Percentiles rank a stretch among this genome's conserved stretches.
These are phyloP conservation scores for Sugiyamaella paludigena DNA, from an alignment of 1,139 yeast species.

Conservation along the genomic window DNA sequence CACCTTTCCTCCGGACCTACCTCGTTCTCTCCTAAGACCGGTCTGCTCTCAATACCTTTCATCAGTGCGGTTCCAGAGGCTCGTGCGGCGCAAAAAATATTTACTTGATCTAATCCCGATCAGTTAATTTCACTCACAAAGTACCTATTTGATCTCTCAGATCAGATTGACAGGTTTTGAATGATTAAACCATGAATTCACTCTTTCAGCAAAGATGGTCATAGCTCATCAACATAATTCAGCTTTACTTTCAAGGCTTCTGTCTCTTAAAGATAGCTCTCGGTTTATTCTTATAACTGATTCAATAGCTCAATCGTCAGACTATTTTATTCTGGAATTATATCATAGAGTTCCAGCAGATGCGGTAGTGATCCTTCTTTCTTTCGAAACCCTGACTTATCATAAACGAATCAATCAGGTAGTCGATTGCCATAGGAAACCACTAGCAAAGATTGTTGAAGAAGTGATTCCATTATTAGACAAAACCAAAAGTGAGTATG, in stretches of 20 bases:
- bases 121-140: too few species aligned
- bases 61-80: too few species aligned
- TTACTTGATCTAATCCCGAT: too few species aligned
- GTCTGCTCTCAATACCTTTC: too few species aligned
- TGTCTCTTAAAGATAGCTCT: constrained; percentile 66
- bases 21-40: too few species aligned
- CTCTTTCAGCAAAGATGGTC: constrained; percentile 17
- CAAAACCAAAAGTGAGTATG: constrained; percentile 20
- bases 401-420: constrained; percentile 53
- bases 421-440: constrained; percentile 46
- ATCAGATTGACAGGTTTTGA: too few species aligned
- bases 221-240: constrained; percentile 33
- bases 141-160: too few species aligned
- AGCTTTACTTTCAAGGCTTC: constrained; percentile 46
- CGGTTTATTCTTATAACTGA: constrained; percentile 72
- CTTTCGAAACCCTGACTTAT: constrained; percentile 28
- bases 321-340: constrained; percentile 56
- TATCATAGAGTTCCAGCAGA: constrained; percentile 39
- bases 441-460: constrained; percentile 26
- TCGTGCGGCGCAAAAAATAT: too few species aligned
- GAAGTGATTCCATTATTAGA: constrained; percentile 17
- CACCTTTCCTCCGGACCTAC: too few species aligned
- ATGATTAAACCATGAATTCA: neutral
- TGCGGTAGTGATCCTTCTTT: constrained; percentile 18
- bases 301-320: constrained; percentile 65